phyloP scores from a whole-genome alignment of 306 rosid genomes.

The Alnus glutinosa region DNA sequence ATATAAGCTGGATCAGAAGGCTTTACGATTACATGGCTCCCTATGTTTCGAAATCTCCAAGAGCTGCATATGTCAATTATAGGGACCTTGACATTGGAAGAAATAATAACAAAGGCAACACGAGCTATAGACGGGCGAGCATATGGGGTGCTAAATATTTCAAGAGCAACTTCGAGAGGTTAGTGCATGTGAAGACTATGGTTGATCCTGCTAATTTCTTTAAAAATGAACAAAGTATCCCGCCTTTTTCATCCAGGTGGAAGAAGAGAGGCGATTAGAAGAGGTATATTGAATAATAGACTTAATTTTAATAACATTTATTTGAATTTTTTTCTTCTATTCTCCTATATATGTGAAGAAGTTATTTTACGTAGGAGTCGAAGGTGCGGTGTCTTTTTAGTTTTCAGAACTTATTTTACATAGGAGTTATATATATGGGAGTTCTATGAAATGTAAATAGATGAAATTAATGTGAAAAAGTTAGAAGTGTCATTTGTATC shows the following conservation, averaged over 20 bases:
- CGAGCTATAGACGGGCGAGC: not conserved
- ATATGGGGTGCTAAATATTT: constrained; percentile 1
- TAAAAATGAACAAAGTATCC: not conserved
- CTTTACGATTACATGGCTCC: not conserved
- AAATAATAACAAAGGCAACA: not conserved
- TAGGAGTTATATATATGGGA: too few relatives aligned
- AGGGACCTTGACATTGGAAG: not conserved
- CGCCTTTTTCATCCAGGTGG: not conserved
- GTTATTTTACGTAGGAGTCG: too few relatives aligned
- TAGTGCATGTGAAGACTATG: not conserved
- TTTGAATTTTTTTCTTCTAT: too few relatives aligned
- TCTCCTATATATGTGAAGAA: too few relatives aligned
- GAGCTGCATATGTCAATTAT: not conserved
- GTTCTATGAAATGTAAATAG: too few relatives aligned
- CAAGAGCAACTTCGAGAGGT: not conserved
- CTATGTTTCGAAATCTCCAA: constrained; percentile 2
- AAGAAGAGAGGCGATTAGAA: too few relatives aligned
- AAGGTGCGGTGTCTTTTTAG: too few relatives aligned
- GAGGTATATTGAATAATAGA: too few relatives aligned
- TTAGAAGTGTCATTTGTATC: too few relatives aligned
- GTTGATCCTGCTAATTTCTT: not conserved
- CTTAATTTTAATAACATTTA: too few relatives aligned
- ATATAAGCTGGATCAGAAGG: not conserved
- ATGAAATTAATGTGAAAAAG: too few relatives aligned
- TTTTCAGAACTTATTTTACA: too few relatives aligned